Conservation (phyloP, 148 eudicot species). For the Suaeda aralocaspica region DNA sequence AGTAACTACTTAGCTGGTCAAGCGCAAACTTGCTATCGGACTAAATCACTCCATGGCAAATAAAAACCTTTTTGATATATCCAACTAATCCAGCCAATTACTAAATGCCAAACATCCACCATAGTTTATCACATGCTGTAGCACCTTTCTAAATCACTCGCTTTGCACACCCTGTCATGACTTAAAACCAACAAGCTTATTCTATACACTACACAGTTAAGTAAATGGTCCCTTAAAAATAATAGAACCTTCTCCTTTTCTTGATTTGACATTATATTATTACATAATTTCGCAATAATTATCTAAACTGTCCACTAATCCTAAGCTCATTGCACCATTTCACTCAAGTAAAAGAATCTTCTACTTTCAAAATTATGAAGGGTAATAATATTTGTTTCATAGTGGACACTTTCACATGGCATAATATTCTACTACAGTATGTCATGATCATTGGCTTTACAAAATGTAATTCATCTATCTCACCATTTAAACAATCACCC, state of each 20-base stretch:
- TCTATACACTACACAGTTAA: constrained; percentile 1
- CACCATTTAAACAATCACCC: not conserved
- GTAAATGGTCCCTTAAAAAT: constrained; percentile 5
- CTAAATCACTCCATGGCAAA: not conserved
- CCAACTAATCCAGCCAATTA: not conserved
- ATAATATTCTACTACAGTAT: not conserved
- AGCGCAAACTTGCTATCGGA: constrained; percentile 4
- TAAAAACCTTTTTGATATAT: not conserved
- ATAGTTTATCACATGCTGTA: constrained; percentile 19
- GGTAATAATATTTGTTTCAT: not conserved
- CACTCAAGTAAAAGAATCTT: not conserved
- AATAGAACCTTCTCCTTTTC: not conserved
- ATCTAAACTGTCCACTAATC: not conserved
- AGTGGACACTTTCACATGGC: not conserved
- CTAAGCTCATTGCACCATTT: not conserved
- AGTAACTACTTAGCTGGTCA: constrained; percentile 4
- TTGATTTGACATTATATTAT: not conserved
- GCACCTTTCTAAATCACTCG: constrained; percentile 2
- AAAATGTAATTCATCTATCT: not conserved
- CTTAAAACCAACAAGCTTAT: constrained; percentile 8
- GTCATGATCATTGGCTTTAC: no score
- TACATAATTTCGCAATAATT: not conserved
- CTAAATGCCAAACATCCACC: not conserved
- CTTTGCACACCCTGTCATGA: constrained; percentile 19
- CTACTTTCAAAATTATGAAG: not conserved